These are phyloP conservation scores for Xylaria intraflava DNA, from an alignment of 495 filamentous ascomycete genomes.

Conservation along the genomic window DNA sequence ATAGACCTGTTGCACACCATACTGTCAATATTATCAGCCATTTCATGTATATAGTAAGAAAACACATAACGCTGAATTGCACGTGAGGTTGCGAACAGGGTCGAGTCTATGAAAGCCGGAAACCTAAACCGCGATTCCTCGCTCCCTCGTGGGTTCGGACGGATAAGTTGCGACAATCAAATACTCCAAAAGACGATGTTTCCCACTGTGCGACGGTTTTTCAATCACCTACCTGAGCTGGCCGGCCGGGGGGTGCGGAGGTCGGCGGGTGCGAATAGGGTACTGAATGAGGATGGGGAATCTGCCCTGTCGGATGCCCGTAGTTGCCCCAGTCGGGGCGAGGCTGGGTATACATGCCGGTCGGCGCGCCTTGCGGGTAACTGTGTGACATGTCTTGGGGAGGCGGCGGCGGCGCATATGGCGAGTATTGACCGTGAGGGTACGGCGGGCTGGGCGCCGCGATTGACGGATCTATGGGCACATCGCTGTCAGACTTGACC, in stretches of 20 bases:
- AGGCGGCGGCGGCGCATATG: slow-evolving; percentile 70
- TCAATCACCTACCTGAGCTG: slow-evolving; percentile 61
- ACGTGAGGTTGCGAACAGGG: background rate
- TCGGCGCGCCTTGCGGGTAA: slow-evolving; percentile 47
- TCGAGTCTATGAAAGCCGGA: background rate
- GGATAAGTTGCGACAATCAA: background rate
- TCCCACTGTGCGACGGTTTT: background rate
- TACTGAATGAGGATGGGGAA: slow-evolving; percentile 42
- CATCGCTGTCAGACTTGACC: slow-evolving; percentile 87
- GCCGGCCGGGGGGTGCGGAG: slow-evolving; percentile 47
- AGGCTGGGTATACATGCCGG: slow-evolving; percentile 56
- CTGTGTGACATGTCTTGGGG: slow-evolving; percentile 76
- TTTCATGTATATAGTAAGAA: slow-evolving; percentile 9
- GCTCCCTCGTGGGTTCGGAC: background rate
- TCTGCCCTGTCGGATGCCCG: slow-evolving; percentile 52
- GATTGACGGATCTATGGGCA: slow-evolving; percentile 98
- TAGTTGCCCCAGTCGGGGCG: slow-evolving; percentile 81
- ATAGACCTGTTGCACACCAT: slow-evolving; percentile 64
- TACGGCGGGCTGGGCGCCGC: slow-evolving; percentile 89
- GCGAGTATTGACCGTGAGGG: slow-evolving; percentile 67
- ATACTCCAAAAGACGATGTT: background rate
- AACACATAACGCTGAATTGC: slow-evolving; percentile 8
- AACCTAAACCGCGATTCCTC: background rate
- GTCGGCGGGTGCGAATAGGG: slow-evolving; percentile 50
- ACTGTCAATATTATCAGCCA: slow-evolving; percentile 32